Evolutionary conservation across 2,329 filamentous ascomycete species (phyloP).

Genomic region (Aspergillus latus): DNA sequence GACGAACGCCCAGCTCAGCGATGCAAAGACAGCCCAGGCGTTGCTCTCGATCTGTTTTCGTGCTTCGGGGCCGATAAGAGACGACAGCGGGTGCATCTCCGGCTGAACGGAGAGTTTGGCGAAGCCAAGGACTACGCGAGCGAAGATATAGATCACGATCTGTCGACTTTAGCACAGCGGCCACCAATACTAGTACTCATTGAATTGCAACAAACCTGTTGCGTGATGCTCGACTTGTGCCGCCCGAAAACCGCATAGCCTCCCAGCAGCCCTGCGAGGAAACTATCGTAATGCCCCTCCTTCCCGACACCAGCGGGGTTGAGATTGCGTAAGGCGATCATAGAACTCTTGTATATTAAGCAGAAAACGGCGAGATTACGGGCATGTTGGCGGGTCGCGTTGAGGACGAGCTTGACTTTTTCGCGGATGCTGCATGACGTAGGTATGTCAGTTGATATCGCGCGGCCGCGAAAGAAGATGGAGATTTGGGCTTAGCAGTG

Average conservation of each 20-base stretch:
- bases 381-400: constrained; percentile 86
- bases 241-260: constrained; percentile 93
- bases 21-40: constrained; percentile 91
- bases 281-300: constrained; percentile 74
- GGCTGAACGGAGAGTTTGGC: constrained; percentile 79
- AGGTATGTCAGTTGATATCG: constrained; percentile 4
- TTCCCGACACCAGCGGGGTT: constrained; percentile 48
- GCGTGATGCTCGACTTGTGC: constrained; percentile 75
- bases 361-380: constrained; percentile 90
- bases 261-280: constrained; percentile 82
- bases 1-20: constrained; percentile 84
- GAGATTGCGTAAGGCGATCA: constrained; percentile 69
- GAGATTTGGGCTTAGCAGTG: background rate
- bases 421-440: constrained; percentile 59
- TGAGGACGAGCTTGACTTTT: constrained; percentile 74
- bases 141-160: constrained; percentile 98
- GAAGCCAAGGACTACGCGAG: constrained; percentile 79
- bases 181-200: background rate
- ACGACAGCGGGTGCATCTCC: constrained; percentile 42
- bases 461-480: background rate
- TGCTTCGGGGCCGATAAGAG: constrained; percentile 46
- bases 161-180: constrained; percentile 41
- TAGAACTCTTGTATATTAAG: constrained; percentile 80
- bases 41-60: constrained; percentile 60
- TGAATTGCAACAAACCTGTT: constrained; percentile 54